These are phyloP conservation scores for Lanmaoa pseudosensibilis DNA, from an alignment of 768 basidiomycete genomes.

Conservation along the genomic window DNA sequence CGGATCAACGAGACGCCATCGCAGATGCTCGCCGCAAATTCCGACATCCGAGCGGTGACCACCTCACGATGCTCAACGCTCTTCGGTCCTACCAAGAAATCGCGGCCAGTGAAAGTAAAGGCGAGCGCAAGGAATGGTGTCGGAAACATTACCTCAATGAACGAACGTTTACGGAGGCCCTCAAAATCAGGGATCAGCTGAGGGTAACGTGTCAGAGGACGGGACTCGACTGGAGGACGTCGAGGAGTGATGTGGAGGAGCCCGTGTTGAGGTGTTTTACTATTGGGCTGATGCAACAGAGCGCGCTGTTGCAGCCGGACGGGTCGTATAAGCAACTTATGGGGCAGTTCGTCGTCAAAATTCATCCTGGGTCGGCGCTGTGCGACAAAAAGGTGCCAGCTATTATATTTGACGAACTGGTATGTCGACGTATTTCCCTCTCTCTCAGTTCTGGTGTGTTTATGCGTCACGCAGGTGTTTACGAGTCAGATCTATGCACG, in stretches of 20 bases:
- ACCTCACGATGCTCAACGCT: constrained; percentile 86
- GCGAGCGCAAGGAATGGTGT: constrained; percentile 73
- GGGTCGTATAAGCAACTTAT: constrained; percentile 83
- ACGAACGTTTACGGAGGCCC: constrained; percentile 74
- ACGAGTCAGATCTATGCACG: constrained; percentile 88
- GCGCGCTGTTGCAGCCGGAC: constrained; percentile 82
- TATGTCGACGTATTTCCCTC: constrained; percentile 39
- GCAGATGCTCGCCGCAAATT: constrained; percentile 75
- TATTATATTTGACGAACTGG: constrained; percentile 93
- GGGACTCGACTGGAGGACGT: constrained; percentile 57
- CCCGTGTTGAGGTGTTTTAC: constrained; percentile 70
- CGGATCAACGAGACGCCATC: constrained; percentile 72
- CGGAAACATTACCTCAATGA: constrained; percentile 79
- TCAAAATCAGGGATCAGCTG: constrained; percentile 80
- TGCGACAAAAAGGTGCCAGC: constrained; percentile 80
- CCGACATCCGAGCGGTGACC: constrained; percentile 83
- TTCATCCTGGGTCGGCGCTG: constrained; percentile 86
- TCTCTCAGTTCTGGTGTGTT: background rate
- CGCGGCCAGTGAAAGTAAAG: constrained; percentile 45
- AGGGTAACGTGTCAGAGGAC: constrained; percentile 58
- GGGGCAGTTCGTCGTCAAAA: constrained; percentile 78
- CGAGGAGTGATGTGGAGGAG: constrained; percentile 65
- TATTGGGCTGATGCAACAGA: constrained; percentile 77
- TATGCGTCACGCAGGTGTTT: constrained; percentile 52
- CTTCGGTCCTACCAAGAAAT: constrained; percentile 78